Conservation (phyloP, 768 basidiomycete species). For the Hypholoma sublateritium region DNA sequence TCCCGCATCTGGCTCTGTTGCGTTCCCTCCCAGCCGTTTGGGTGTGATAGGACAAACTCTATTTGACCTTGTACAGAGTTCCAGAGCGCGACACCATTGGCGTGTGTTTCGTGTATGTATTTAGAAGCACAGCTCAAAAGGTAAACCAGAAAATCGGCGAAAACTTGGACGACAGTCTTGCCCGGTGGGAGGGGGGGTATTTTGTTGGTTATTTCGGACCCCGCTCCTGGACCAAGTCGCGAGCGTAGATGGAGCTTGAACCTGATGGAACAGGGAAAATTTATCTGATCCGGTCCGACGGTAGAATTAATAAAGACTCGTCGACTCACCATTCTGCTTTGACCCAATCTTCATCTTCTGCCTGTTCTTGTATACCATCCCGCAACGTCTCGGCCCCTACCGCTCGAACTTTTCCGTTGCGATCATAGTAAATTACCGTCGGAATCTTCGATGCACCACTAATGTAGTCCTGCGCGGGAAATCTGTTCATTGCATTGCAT, state of each 20-base stretch:
- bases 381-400: conserved; percentile 46
- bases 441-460: conserved; percentile 40
- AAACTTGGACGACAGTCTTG: conserved; percentile 30
- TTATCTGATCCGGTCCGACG: not conserved
- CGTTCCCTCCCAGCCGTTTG: conserved; percentile 61
- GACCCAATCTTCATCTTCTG: conserved; percentile 43
- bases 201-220: conserved; percentile 18
- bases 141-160: conserved; percentile 44
- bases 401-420: conserved; percentile 34
- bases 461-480: conserved; percentile 43
- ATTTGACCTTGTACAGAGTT: conserved; percentile 32
- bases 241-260: conserved; percentile 36
- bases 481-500: conserved; percentile 27
- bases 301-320: conserved; percentile 7
- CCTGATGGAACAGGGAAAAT: conserved; percentile 14
- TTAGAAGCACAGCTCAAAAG: conserved; percentile 33
- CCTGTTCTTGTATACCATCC: conserved; percentile 36
- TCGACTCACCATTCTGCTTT: conserved; percentile 45
- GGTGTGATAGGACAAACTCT: conserved; percentile 40
- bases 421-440: conserved; percentile 41
- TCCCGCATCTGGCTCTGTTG: conserved; percentile 55
- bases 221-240: conserved; percentile 9
- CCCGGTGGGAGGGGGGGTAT: conserved; percentile 33
- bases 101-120: conserved; percentile 39
- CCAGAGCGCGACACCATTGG: conserved; percentile 36